Percentiles rank a stretch among this genome's conserved stretches.
phyloP scores from a whole-genome alignment of 73 alveolate species.

The Symbiodinium pilosum region DNA sequence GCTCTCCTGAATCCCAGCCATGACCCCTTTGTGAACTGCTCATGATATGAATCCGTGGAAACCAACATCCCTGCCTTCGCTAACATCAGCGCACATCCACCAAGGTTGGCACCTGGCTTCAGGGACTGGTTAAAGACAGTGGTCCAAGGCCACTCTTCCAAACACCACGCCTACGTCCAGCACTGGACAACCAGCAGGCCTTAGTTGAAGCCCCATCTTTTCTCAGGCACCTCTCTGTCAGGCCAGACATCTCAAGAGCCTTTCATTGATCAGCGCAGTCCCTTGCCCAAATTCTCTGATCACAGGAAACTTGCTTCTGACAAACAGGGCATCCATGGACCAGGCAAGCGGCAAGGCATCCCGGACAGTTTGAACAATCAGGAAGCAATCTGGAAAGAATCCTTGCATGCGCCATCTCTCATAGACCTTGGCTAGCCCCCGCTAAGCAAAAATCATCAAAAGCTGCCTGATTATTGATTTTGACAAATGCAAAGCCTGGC shows the following conservation, averaged over 20 bases:
- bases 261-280: no score
- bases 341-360: constrained; percentile 34
- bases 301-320: no score
- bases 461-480: not conserved
- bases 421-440: constrained; percentile 42
- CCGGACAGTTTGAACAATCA: constrained; percentile 29
- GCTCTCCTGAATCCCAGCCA: no score
- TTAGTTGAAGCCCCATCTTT: not conserved
- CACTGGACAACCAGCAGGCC: constrained; percentile 29
- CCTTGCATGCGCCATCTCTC: constrained; percentile 91
- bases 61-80: not conserved
- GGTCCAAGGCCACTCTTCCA: no score
- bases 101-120: constrained; percentile 58
- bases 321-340: no score
- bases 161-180: constrained; percentile 28
- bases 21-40: no score
- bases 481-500: not conserved
- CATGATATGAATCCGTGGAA: no score
- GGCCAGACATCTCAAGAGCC: no score
- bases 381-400: constrained; percentile 62
- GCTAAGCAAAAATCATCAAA: not conserved
- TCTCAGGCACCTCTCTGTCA: no score
- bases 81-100: constrained; percentile 77
- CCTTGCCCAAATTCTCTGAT: no score
- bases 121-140: not conserved